phyloP scores from a whole-genome alignment of 2,329 filamentous ascomycete species.

The Ceratocystis lukuohia region DNA sequence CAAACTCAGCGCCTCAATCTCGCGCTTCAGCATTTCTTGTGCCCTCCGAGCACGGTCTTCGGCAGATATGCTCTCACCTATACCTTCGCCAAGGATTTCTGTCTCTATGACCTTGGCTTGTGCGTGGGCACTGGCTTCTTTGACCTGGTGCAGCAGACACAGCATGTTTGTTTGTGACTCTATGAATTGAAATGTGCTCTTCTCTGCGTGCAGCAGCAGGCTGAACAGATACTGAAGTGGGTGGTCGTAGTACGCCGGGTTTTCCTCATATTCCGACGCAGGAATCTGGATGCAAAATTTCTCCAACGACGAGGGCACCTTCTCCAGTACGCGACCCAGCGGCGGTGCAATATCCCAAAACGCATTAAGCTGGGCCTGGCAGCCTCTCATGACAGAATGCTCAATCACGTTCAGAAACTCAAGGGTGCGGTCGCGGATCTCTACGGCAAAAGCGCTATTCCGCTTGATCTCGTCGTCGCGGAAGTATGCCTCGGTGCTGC shows the following conservation, averaged over 20 bases:
- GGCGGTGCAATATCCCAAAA: constrained; percentile 97
- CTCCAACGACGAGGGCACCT: constrained; percentile 49
- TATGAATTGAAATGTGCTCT: constrained; percentile 92
- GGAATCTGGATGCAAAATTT: constrained; percentile 67
- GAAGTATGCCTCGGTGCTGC: constrained; percentile 71
- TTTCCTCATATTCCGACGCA: constrained; percentile 66
- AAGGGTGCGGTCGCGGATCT: constrained; percentile 58
- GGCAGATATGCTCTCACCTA: constrained; percentile 25
- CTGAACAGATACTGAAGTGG: constrained; percentile 86
- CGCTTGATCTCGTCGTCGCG: constrained; percentile 61
- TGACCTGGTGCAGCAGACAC: constrained; percentile 82
- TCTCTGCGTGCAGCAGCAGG: constrained; percentile 73
- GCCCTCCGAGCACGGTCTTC: constrained; percentile 32
- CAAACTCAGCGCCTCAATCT: constrained; percentile 59
- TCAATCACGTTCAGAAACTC: constrained; percentile 70
- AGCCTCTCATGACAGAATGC: constrained; percentile 70
- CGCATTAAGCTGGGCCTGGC: constrained; percentile 80
- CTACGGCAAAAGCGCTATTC: constrained; percentile 54
- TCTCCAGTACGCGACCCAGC: constrained; percentile 63
- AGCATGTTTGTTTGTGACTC: constrained; percentile 85
- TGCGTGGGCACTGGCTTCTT: constrained; percentile 60
- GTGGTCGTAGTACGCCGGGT: constrained; percentile 63
- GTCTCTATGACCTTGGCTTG: constrained; percentile 54
- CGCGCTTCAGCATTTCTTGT: constrained; percentile 46
- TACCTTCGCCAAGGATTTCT: constrained; percentile 32